These are phyloP conservation scores for Dipteronia dyeriana DNA, from an alignment of 345 rosid species.

Conservation along the genomic window DNA sequence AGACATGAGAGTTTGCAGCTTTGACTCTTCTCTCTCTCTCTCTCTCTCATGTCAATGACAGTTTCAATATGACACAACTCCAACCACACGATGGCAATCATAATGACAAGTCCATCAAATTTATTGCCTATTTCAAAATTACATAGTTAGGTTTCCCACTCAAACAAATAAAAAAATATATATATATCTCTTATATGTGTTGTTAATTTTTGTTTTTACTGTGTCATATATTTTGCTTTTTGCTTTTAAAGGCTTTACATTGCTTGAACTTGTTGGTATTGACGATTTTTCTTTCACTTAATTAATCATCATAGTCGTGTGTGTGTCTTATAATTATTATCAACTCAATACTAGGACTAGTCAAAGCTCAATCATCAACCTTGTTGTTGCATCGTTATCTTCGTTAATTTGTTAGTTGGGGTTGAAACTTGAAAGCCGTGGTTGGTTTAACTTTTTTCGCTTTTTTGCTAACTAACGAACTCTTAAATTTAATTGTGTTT, in stretches of 20 bases:
- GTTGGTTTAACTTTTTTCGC: not conserved
- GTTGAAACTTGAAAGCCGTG: not conserved
- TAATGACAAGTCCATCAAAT: constrained; percentile 20
- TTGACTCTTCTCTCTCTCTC: constrained; percentile 22
- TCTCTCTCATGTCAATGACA: constrained; percentile 18
- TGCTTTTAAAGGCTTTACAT: not conserved
- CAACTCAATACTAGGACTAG: no score
- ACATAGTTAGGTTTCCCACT: not conserved
- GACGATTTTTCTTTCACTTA: not conserved
- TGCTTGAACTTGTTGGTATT: not conserved
- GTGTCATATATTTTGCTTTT: not conserved
- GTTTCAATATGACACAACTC: constrained; percentile 12
- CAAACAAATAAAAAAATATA: not conserved
- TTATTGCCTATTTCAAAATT: constrained; percentile 12
- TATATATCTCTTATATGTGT: not conserved
- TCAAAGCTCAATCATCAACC: not conserved
- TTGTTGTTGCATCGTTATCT: not conserved
- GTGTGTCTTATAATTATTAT: no score
- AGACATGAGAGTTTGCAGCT: constrained; percentile 54
- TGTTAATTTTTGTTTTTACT: not conserved
- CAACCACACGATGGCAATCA: constrained; percentile 33
- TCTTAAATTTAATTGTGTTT: not conserved
- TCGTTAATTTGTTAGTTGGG: not conserved
- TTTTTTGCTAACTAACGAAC: not conserved
- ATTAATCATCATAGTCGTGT: not conserved